Conservation (phyloP, 2,329 filamentous ascomycete genomes). For the Didymella arachidicola region DNA sequence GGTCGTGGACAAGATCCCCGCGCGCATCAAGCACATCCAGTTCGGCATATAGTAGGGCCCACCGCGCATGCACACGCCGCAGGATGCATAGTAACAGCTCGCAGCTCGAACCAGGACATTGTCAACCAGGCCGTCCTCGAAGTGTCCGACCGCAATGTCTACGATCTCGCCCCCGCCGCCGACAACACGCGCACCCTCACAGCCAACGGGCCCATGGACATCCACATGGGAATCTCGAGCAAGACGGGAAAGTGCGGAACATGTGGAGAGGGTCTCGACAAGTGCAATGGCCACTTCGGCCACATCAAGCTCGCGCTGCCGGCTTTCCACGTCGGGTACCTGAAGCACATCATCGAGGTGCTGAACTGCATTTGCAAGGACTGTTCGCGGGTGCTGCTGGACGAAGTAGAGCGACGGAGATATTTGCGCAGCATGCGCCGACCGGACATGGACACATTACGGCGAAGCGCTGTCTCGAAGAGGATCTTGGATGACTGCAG, state of each 20-base stretch:
- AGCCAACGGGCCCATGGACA: conserved; percentile 85
- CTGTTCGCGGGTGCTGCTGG: conserved; percentile 83
- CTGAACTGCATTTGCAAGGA: conserved; percentile 96
- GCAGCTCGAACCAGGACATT: conserved; percentile 88
- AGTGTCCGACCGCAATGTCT: conserved; percentile 91
- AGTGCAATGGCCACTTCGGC: conserved; percentile 95
- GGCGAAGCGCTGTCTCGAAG: conserved; percentile 83
- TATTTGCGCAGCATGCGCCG: conserved; percentile 83
- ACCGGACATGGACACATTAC: conserved; percentile 85
- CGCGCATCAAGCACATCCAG: conserved; percentile 90
- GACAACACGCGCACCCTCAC: conserved; percentile 72
- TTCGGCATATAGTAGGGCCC: conserved; percentile 81
- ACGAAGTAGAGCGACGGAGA: conserved; percentile 77
- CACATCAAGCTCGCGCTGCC: conserved; percentile 90
- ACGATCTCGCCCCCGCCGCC: conserved; percentile 76
- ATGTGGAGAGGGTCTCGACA: conserved; percentile 79
- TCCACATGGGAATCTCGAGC: conserved; percentile 85
- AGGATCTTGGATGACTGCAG: conserved; percentile 88
- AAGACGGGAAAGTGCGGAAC: conserved; percentile 83
- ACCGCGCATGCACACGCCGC: conserved; percentile 4
- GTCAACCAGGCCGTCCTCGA: conserved; percentile 94
- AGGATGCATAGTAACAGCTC: conserved; percentile 27
- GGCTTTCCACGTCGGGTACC: conserved; percentile 94
- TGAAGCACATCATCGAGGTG: conserved; percentile 90
- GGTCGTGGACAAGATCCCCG: conserved; percentile 86